Evolutionary conservation across 2,329 filamentous ascomycete species (phyloP).

Genomic region (Dactylella cylindrospora): DNA sequence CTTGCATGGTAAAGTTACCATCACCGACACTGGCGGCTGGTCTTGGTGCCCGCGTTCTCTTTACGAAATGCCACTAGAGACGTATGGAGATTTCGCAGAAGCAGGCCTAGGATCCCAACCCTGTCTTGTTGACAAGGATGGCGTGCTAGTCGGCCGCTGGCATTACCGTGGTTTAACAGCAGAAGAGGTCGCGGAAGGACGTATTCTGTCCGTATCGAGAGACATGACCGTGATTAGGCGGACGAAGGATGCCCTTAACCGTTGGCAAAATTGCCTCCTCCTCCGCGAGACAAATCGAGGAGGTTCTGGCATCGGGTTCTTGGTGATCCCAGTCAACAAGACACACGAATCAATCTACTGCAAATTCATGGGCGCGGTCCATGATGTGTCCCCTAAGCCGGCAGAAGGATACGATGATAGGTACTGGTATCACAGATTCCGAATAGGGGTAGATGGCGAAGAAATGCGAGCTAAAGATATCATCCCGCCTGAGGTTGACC

Average conservation of each 20-base stretch:
- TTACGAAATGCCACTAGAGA: conserved; percentile 13
- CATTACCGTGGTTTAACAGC: neutral
- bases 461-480: no score
- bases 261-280: conserved; percentile 16
- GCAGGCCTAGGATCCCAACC: neutral
- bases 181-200: conserved; percentile 1
- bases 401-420: no score
- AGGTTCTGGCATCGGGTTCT: neutral
- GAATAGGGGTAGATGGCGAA: no score
- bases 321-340: neutral
- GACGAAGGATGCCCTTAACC: conserved; percentile 2
- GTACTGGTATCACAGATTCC: no score
- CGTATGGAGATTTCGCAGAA: conserved; percentile 6
- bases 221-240: conserved; percentile 13
- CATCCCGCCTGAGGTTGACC: no score
- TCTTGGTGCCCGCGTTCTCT: conserved; percentile 26
- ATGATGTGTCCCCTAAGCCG: no score
- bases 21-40: conserved; percentile 11
- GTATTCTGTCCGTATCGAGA: conserved; percentile 14
- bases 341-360: neutral
- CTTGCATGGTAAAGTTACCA: conserved; percentile 12
- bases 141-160: neutral
- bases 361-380: conserved; percentile 12
- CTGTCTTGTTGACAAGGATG: neutral
- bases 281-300: neutral